Evolutionary conservation across 2,329 filamentous ascomycete genomes (phyloP).

Genomic region (Salinomyces thailandicus): DNA sequence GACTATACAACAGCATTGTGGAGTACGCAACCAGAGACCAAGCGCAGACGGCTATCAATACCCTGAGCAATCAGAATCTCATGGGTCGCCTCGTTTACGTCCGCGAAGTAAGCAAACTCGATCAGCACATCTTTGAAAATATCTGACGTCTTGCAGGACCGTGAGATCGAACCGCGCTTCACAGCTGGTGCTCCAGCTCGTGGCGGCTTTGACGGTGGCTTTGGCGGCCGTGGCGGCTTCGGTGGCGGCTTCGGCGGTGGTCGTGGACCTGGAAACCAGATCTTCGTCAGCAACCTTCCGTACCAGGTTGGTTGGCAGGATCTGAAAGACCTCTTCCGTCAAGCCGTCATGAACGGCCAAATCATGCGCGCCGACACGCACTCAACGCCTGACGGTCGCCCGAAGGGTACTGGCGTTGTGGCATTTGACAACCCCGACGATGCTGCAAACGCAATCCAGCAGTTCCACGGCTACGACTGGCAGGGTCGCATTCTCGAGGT

Average conservation of each 20-base stretch:
- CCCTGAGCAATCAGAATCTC: conserved; percentile 96
- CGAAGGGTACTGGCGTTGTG: conserved; percentile 94
- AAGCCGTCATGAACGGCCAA: conserved; percentile 59
- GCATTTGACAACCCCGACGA: conserved; percentile 93
- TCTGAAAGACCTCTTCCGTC: conserved; percentile 94
- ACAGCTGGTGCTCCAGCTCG: conserved; percentile 40
- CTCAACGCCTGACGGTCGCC: conserved; percentile 77
- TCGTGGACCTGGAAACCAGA: conserved; percentile 66
- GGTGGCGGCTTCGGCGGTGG: conserved; percentile 42
- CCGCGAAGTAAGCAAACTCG: conserved; percentile 61
- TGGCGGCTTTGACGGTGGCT: conserved; percentile 47
- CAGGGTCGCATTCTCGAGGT: conserved; percentile 89
- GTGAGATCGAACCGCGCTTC: conserved; percentile 95
- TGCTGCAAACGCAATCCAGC: conserved; percentile 87
- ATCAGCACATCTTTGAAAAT: background rate
- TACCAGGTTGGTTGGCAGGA: conserved; percentile 99
- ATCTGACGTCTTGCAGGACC: conserved; percentile 53
- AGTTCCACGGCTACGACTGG: conserved; percentile 99
- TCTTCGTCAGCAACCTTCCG: conserved; percentile 95
- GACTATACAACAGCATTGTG: conserved; percentile 65
- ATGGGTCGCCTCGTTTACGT: conserved; percentile 99
- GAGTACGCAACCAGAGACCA: conserved; percentile 99
- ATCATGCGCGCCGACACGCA: conserved; percentile 96
- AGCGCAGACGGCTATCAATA: conserved; percentile 93
- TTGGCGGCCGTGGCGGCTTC: conserved; percentile 38